Conservation (phyloP, 495 filamentous ascomycete species). For the Neurospora terricola region DNA sequence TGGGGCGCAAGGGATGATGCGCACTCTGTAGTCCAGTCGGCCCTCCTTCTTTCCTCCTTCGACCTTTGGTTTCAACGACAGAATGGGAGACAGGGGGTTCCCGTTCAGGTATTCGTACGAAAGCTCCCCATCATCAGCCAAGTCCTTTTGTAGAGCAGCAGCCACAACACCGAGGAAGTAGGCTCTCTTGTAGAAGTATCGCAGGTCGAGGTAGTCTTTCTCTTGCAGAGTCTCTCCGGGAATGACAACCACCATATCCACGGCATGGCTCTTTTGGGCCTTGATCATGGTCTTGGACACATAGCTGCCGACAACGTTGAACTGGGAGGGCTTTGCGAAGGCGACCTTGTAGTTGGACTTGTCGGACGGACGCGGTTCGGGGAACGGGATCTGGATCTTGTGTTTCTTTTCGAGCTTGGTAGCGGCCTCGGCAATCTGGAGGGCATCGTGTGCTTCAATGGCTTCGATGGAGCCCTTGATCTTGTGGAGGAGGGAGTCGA, state of each 20-base stretch:
- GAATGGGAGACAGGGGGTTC: conserved; percentile 65
- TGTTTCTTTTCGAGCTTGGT: conserved; percentile 53
- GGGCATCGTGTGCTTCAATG: conserved; percentile 44
- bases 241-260: conserved; percentile 84
- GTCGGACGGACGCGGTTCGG: conserved; percentile 60
- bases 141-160: conserved; percentile 49
- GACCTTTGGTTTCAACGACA: conserved; percentile 39
- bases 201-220: conserved; percentile 87
- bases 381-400: conserved; percentile 68
- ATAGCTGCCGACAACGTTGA: conserved; percentile 88
- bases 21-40: conserved; percentile 47
- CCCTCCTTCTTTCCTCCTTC: conserved; percentile 9
- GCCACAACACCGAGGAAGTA: conserved; percentile 82
- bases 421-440: conserved; percentile 58
- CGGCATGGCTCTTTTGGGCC: conserved; percentile 40
- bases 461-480: conserved; percentile 68
- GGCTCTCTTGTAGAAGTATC: conserved; percentile 91
- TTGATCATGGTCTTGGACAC: conserved; percentile 62
- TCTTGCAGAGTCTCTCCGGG: conserved; percentile 72
- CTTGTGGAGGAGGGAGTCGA: conserved; percentile 60
- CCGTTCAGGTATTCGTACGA: conserved; percentile 62
- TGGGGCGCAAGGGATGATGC: conserved; percentile 65
- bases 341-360: conserved; percentile 71
- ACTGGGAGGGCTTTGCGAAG: conserved; percentile 62
- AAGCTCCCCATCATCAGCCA: conserved; percentile 43